Percentiles rank a stretch among this genome's conserved stretches.
These are phyloP conservation scores for Chytridiales sp. DNA, from an alignment of 371 early-diverging fungal genomes.

Conservation along the genomic window DNA sequence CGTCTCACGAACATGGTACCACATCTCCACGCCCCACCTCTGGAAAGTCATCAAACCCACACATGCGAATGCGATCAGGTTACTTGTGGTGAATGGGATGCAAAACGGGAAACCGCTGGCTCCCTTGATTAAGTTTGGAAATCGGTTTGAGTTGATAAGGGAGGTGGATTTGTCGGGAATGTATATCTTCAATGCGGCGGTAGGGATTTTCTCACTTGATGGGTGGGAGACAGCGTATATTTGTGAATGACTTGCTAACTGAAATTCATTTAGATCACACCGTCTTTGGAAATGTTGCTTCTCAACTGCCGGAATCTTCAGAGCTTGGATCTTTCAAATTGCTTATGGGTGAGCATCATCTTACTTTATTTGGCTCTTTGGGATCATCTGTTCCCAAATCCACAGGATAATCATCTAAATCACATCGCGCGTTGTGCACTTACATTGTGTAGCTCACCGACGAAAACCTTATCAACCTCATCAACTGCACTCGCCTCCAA, in stretches of 20 bases:
- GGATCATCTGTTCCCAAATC: too few relatives aligned
- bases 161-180: slow-evolving; percentile 1
- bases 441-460: too few relatives aligned
- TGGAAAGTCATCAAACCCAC: not conserved
- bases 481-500: not conserved
- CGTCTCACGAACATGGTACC: slow-evolving; percentile 6
- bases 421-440: too few relatives aligned
- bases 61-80: slow-evolving; percentile 5
- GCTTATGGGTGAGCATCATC: too few relatives aligned
- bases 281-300: not conserved
- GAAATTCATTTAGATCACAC: not conserved
- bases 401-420: too few relatives aligned
- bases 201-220: not conserved
- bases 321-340: slow-evolving; percentile 1
- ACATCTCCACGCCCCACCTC: slow-evolving; percentile 1
- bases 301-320: not conserved
- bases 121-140: not conserved
- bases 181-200: slow-evolving; percentile 3
- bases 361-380: too few relatives aligned
- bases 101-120: slow-evolving; percentile 1
- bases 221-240: not conserved
- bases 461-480: not conserved
- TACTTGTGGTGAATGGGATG: slow-evolving; percentile 8
- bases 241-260: not conserved
- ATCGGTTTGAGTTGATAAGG: slow-evolving; percentile 1